Evolutionary conservation across 768 basidiomycete genomes (phyloP), one percentile per base, ranked within the genome.

Genomic region (Leccinum variicolor): DNA sequence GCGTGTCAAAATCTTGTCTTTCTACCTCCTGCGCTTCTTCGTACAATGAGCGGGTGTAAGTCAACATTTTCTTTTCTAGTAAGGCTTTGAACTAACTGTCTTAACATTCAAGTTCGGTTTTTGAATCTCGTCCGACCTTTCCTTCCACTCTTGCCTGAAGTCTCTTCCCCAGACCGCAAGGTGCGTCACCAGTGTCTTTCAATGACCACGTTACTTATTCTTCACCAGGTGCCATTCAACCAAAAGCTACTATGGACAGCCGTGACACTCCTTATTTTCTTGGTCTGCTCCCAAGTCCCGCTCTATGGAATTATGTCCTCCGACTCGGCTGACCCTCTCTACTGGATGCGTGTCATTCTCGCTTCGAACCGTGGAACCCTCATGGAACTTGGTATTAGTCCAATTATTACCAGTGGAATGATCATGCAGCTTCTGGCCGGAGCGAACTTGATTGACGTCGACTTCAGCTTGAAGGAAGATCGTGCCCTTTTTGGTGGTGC

Each of bases 291-390:
- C 26, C 97, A 98, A 78, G 96, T 98, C 31, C 97, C 97, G 6
- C 83, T 99, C 49, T 99, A 98, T 75, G 97, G 97, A 62, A 98
- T 99, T 85, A 96, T 98, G 88, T 97, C 94, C 28, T 97, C 94
- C 58, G 96, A 99, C 82, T 97, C 94, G 64, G 94, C 94, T 54
- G 96, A 99, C 78, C 97, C 97, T 14, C 86, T 99, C 45, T 98
- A 97, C 80, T 98, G 96, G 97, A 94, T 98, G 90, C 92, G 96
- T 76, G 96, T 96, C 78, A 98, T 99, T 77, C 85, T 99, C 59
- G 96, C 97, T 23, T 97, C 94, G 7, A 98, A 98, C 79, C 85
- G 96, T 59, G 97, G 97, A 62, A 98, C 97, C 1, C 87, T 98
- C 60, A 99, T 99, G 97, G 97, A 99, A 76, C 86, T 99, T 60